Evolutionary conservation across 2,329 filamentous ascomycete species (phyloP).

Genomic region (Colletotrichum destructivum): DNA sequence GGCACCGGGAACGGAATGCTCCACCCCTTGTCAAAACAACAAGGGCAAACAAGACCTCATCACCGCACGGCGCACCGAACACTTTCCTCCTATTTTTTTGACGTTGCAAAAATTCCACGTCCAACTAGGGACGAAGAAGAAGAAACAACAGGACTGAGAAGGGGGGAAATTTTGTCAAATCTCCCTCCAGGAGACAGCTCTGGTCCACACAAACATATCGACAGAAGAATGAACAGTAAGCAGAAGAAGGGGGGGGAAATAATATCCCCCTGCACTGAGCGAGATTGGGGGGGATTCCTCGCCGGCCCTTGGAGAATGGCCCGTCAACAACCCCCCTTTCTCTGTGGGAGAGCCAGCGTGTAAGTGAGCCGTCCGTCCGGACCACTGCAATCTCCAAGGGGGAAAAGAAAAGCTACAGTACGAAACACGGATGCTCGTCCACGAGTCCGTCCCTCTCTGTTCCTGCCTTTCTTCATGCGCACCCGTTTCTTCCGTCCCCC

Average conservation of each 20-base stretch:
- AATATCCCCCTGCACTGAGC: slow-evolving; percentile 1
- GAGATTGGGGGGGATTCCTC: slow-evolving; percentile 14
- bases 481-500: neutral
- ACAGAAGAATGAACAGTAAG: neutral
- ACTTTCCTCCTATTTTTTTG: neutral
- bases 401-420: neutral
- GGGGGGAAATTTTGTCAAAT: neutral
- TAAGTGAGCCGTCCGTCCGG: slow-evolving; percentile 1
- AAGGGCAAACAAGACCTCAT: slow-evolving; percentile 15
- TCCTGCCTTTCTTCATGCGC: slow-evolving; percentile 18
- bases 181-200: neutral
- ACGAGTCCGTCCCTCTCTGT: neutral
- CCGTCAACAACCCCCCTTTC: neutral
- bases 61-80: slow-evolving; percentile 16
- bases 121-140: neutral
- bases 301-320: neutral
- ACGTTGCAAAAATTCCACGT: neutral
- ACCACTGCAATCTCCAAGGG: neutral
- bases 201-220: neutral
- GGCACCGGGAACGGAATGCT: neutral
- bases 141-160: no score
- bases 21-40: slow-evolving; percentile 15
- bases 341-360: neutral
- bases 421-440: neutral
- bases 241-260: no score